phyloP scores from a whole-genome alignment of 805 yeast species.

The Wickerhamomyces rabaulensis region DNA sequence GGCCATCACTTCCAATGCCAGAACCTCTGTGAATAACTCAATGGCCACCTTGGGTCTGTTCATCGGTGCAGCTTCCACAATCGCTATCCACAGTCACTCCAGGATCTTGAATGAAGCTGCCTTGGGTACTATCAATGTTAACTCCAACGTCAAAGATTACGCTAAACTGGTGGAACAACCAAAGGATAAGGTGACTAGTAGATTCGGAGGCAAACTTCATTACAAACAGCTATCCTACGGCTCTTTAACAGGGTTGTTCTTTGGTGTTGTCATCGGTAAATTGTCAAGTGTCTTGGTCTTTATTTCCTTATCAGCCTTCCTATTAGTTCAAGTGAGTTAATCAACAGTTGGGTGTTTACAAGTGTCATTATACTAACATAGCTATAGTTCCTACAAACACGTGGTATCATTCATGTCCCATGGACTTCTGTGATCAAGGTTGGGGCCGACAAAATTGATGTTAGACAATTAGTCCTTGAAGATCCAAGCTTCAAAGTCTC shows the following conservation, averaged over 20 bases:
- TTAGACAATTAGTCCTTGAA: conserved; percentile 47
- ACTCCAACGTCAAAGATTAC: conserved; percentile 1
- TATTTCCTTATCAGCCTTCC: conserved; percentile 39
- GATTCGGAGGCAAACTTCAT: conserved; percentile 41
- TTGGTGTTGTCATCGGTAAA: conserved; percentile 56
- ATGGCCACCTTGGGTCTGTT: conserved; percentile 16
- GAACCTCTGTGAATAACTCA: conserved; percentile 1
- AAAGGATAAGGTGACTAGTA: conserved; percentile 3
- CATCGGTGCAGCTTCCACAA: conserved; percentile 20
- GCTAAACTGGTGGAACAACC: conserved; percentile 4
- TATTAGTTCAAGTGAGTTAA: conserved; percentile 23
- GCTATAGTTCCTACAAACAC: conserved; percentile 48
- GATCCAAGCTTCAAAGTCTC: conserved; percentile 57
- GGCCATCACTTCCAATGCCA: neutral
- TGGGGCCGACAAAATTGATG: conserved; percentile 37
- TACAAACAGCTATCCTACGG: conserved; percentile 59
- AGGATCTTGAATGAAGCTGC: conserved; percentile 23
- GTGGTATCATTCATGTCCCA: conserved; percentile 45
- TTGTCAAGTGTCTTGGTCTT: conserved; percentile 49
- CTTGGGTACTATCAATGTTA: conserved; percentile 17
- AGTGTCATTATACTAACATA: neutral
- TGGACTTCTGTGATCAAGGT: conserved; percentile 31
- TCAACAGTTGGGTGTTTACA: neutral
- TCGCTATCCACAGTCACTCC: conserved; percentile 16
- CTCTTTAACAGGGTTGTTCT: conserved; percentile 49